Evolutionary conservation across 495 filamentous ascomycete genomes (phyloP).

Genomic region (Pyrenopolyporus hunteri): DNA sequence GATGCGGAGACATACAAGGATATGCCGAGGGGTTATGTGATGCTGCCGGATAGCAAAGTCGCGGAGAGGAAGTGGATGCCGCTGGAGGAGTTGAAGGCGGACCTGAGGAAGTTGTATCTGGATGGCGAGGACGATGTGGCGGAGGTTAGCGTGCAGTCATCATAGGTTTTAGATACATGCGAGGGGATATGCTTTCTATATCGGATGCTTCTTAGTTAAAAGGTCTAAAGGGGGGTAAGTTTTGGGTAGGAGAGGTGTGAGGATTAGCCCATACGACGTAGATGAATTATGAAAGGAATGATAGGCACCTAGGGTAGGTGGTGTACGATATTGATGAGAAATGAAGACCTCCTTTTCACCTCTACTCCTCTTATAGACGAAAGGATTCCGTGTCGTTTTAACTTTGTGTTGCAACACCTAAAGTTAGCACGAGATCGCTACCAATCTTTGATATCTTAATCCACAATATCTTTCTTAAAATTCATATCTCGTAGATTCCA

Average conservation of each 20-base stretch:
- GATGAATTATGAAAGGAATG: background rate
- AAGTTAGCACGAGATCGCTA: too few species aligned
- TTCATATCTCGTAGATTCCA: background rate
- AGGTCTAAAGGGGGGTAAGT: too few species aligned
- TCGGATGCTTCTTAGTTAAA: too few species aligned
- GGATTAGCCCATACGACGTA: too few species aligned
- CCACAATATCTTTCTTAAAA: background rate
- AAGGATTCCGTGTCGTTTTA: too few species aligned
- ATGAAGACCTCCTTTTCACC: too few species aligned
- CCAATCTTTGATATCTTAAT: too few species aligned
- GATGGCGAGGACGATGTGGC: conserved; percentile 8
- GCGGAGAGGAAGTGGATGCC: conserved; percentile 43
- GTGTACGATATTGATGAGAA: background rate
- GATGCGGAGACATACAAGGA: conserved; percentile 40
- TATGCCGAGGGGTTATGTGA: conserved; percentile 37
- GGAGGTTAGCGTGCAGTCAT: background rate
- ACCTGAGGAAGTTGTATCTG: conserved; percentile 37
- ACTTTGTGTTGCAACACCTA: too few species aligned
- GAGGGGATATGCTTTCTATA: too few species aligned
- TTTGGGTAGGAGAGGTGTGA: too few species aligned
- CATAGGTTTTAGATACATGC: background rate
- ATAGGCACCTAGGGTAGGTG: background rate
- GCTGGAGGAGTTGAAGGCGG: conserved; percentile 48
- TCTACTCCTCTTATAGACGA: too few species aligned
- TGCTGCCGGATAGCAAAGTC: conserved; percentile 18